Conservation (phyloP, 2,329 filamentous ascomycete species). For the Colletotrichum gloeosporioides region DNA sequence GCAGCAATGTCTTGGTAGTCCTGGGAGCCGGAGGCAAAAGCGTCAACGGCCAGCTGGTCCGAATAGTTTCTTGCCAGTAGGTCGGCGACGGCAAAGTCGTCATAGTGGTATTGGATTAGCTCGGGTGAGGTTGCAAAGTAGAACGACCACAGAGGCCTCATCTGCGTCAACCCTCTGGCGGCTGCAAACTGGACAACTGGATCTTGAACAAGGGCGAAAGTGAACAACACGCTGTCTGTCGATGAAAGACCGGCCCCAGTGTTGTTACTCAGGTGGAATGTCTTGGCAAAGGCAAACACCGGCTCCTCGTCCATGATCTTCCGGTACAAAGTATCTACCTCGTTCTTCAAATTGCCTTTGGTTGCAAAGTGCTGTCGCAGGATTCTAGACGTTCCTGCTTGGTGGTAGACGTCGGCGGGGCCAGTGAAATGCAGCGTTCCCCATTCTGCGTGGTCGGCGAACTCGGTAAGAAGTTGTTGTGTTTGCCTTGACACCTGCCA, state of each 20-base stretch:
- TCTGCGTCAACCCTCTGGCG: conserved; percentile 75
- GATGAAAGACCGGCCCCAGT: conserved; percentile 20
- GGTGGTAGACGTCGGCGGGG: conserved; percentile 70
- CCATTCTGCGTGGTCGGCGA: conserved; percentile 80
- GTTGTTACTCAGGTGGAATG: conserved; percentile 55
- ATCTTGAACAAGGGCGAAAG: conserved; percentile 77
- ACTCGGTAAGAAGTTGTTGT: conserved; percentile 78
- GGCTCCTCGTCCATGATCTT: conserved; percentile 79
- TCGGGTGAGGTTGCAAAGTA: conserved; percentile 69
- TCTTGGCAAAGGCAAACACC: conserved; percentile 79
- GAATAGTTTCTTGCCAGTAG: conserved; percentile 76
- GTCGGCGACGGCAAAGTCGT: conserved; percentile 71
- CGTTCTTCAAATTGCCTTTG: conserved; percentile 69
- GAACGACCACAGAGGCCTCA: conserved; percentile 81
- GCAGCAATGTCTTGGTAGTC: conserved; percentile 81
- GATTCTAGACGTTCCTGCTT: conserved; percentile 70
- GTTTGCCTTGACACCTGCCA: conserved; percentile 66
- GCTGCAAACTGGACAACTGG: conserved; percentile 82
- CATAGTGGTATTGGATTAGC: conserved; percentile 78
- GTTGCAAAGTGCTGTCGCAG: conserved; percentile 74
- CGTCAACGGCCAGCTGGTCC: conserved; percentile 71
- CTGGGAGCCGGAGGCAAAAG: conserved; percentile 74
- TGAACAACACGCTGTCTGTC: conserved; percentile 71
- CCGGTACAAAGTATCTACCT: conserved; percentile 70
- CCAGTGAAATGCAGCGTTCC: conserved; percentile 80